phyloP scores from a whole-genome alignment of 2,329 filamentous ascomycete genomes.

The Penicillium sp. region DNA sequence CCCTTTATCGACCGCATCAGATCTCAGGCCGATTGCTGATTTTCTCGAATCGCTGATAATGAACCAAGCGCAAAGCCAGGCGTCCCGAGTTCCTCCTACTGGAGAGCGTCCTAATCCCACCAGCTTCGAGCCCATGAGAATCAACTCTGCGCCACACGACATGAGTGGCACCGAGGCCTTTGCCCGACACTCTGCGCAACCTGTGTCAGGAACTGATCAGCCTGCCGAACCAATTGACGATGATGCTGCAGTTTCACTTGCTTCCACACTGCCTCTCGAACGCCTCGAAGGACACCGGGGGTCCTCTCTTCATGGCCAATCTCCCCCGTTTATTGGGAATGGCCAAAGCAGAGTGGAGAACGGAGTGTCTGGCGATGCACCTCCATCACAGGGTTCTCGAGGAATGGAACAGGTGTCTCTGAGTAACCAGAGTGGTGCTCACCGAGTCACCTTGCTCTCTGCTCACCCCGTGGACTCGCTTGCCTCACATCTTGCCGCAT shows the following conservation, averaged over 20 bases:
- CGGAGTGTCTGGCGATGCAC: slow-evolving; percentile 12
- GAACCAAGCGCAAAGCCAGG: slow-evolving; percentile 22
- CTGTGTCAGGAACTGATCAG: background rate
- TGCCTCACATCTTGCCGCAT: slow-evolving; percentile 36
- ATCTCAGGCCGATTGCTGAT: slow-evolving; percentile 29
- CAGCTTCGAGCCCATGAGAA: slow-evolving; percentile 15
- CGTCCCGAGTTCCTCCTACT: slow-evolving; percentile 9
- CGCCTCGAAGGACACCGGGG: slow-evolving; percentile 26
- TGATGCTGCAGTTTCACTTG: slow-evolving; percentile 6
- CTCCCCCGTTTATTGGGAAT: slow-evolving; percentile 9
- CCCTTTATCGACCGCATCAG: slow-evolving; percentile 12
- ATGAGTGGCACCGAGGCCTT: slow-evolving; percentile 2
- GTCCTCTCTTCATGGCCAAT: slow-evolving; percentile 14
- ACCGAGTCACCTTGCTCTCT: slow-evolving; percentile 40
- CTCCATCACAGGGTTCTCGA: slow-evolving; percentile 15
- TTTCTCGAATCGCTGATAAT: slow-evolving; percentile 32
- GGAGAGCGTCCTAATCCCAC: slow-evolving; percentile 22
- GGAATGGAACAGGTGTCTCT: slow-evolving; percentile 11
- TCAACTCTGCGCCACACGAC: slow-evolving; percentile 12
- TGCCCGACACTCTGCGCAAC: slow-evolving; percentile 3
- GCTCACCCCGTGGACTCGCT: slow-evolving; percentile 39
- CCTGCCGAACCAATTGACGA: slow-evolving; percentile 4
- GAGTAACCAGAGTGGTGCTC: slow-evolving; percentile 17
- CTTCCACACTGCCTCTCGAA: slow-evolving; percentile 27
- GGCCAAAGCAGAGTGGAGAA: slow-evolving; percentile 8